Conservation (phyloP, 176 grass and related monocot species). For the Bromus sterilis region DNA sequence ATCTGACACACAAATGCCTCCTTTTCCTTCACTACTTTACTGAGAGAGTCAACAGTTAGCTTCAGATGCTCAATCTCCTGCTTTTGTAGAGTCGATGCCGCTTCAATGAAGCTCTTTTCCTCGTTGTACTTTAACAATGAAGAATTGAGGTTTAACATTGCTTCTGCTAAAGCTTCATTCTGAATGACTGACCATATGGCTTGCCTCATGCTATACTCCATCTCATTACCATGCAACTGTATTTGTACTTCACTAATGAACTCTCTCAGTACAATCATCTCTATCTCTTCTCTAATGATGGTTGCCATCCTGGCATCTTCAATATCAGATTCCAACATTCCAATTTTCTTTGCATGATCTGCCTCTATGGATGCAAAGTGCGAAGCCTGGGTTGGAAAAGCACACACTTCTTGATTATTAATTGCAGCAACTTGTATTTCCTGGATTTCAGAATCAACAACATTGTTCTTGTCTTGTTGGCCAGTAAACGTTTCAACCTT, state of each 20-base stretch:
- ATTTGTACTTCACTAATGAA: slow-evolving; percentile 24
- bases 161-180: slow-evolving; percentile 30
- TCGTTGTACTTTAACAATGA: slow-evolving; percentile 7
- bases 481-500: slow-evolving; percentile 23
- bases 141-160: slow-evolving; percentile 30
- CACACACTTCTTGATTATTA: neutral
- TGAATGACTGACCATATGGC: slow-evolving; percentile 36
- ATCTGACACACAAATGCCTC: slow-evolving; percentile 31
- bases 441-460: slow-evolving; percentile 24
- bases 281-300: slow-evolving; percentile 29
- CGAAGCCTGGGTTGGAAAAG: neutral
- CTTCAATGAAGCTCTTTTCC: slow-evolving; percentile 12
- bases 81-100: slow-evolving; percentile 13
- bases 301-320: slow-evolving; percentile 27
- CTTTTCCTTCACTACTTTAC: slow-evolving; percentile 26
- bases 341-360: slow-evolving; percentile 15
- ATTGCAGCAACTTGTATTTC: slow-evolving; percentile 8
- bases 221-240: slow-evolving; percentile 26
- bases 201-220: slow-evolving; percentile 21
- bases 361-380: neutral
- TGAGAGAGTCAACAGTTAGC: slow-evolving; percentile 23
- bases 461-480: slow-evolving; percentile 27
- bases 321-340: slow-evolving; percentile 16
- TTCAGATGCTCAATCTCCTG: slow-evolving; percentile 43
- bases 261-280: slow-evolving; percentile 36